Evolutionary conservation across 2,329 filamentous ascomycete genomes (phyloP).

Genomic region (Trichoderma sp.): DNA sequence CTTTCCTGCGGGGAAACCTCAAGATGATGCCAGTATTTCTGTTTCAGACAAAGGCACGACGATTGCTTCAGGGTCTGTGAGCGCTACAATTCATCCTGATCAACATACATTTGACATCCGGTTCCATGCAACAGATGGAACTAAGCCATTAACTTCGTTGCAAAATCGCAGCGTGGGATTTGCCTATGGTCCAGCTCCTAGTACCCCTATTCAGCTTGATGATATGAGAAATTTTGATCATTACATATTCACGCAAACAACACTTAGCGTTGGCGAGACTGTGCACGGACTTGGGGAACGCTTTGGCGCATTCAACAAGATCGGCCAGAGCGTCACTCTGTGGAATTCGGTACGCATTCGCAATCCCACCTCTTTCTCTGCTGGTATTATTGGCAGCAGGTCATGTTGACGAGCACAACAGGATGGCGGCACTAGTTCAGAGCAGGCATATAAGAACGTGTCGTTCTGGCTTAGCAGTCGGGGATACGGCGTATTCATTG

Average conservation of each 20-base stretch:
- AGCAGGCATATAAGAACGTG: slow-evolving; percentile 71
- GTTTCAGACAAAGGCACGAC: slow-evolving; percentile 36
- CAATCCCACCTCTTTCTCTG: background rate
- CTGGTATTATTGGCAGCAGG: background rate
- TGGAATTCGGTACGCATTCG: slow-evolving; percentile 43
- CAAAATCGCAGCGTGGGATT: slow-evolving; percentile 41
- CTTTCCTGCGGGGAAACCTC: slow-evolving; percentile 36
- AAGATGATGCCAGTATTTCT: slow-evolving; percentile 28
- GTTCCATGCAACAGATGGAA: slow-evolving; percentile 37
- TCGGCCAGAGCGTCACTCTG: slow-evolving; percentile 66
- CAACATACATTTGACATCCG: slow-evolving; percentile 39
- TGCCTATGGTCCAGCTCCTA: slow-evolving; percentile 35
- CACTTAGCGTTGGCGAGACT: slow-evolving; percentile 57
- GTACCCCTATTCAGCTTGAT: slow-evolving; percentile 34
- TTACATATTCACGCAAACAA: slow-evolving; percentile 56
- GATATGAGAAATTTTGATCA: slow-evolving; percentile 46
- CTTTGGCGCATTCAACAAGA: slow-evolving; percentile 73
- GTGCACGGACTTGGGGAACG: slow-evolving; percentile 73
- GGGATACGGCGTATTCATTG: slow-evolving; percentile 76
- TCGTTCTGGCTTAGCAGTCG: slow-evolving; percentile 66
- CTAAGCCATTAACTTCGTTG: slow-evolving; percentile 37
- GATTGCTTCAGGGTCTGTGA: slow-evolving; percentile 36
- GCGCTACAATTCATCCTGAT: slow-evolving; percentile 35
- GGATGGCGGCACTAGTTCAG: slow-evolving; percentile 63
- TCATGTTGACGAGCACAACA: slow-evolving; percentile 27